Base-by-base conservation (phyloP, 2,329 filamentous ascomycete species). In the Chaetomiaceae sp. region DNA sequence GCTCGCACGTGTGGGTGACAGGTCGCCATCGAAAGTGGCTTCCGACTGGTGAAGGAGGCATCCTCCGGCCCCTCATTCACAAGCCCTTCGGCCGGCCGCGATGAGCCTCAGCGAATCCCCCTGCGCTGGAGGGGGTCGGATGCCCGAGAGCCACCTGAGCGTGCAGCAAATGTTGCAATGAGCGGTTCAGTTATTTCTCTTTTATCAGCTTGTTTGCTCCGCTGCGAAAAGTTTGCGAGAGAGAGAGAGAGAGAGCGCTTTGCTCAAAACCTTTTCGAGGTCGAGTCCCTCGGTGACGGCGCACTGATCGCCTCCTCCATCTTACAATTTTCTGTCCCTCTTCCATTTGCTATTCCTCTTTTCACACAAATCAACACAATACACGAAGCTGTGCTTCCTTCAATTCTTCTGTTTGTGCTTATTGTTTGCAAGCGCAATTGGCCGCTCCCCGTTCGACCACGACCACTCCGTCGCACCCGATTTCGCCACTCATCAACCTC, bases 331-430 rank as follows among this genome's bases (percentile, higher is more conserved):
- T 23, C 38, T 29, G 31, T 25, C 37, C 25, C 23, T 48, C 9
- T 53, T 57, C 52, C 44, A 42, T 38, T 51, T 47, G 27, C 29
- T 17, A 25, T 42, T 51, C n/a, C 40, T 37, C 33, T 40, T 31
- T 37, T 31, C 11, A 12, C 8, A 19, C 29, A 46, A 20, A 42
- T 20, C 38, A 47, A 44, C 25, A 39, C 20, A 46, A 36, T n/a
- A 2, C 33, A 17, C 43, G 57, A 61, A 61, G 61, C 59, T 57
- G 61, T 56, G 58, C 60, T 61, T 63, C 55, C 34, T 54, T 59
- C 25, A 6, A 52, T 54, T 58, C 51, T 37, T 53, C 37, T 31
- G 39, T 55, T 56, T 59, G 57, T 47, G 22, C 31, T 39, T 53
- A 23, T 39, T 50, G 33, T 45, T 48, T 52, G 45, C 23, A 38